Conservation (phyloP, 2,329 filamentous ascomycete species). For the Coniosporium tulheliwenetii region DNA sequence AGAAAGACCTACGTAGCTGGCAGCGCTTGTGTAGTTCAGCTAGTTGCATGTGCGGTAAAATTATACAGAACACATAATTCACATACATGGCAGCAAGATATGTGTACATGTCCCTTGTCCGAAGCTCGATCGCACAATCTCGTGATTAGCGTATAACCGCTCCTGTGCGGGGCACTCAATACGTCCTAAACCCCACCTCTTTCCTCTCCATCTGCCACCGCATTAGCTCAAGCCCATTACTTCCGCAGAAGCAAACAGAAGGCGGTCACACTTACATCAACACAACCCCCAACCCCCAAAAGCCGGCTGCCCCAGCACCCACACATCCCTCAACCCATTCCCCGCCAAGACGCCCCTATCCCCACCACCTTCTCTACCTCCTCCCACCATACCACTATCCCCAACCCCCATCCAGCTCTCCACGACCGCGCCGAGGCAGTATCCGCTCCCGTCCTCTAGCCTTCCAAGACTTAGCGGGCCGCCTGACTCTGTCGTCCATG, state of each 20-base stretch:
- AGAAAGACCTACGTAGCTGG: too few species aligned
- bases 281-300: constrained; percentile 9
- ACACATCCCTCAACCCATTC: constrained; percentile 10
- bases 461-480: constrained; percentile 10
- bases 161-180: neutral
- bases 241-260: too few species aligned
- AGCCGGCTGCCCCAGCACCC: constrained; percentile 10
- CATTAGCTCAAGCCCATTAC: too few species aligned
- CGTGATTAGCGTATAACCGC: too few species aligned
- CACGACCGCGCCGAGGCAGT: constrained; percentile 10
- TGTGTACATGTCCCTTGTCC: too few species aligned
- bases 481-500: constrained; percentile 1
- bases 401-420: constrained; percentile 9
- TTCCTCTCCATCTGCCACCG: constrained; percentile 4
- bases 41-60: too few species aligned
- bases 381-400: constrained; percentile 4
- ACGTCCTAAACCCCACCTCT: constrained; percentile 1
- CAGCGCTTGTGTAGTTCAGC: too few species aligned
- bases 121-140: too few species aligned
- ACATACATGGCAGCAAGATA: too few species aligned
- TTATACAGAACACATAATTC: too few species aligned
- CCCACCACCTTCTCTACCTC: constrained; percentile 4
- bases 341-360: constrained; percentile 4
- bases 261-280: constrained; percentile 2
- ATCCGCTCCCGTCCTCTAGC: constrained; percentile 9